Base-by-base conservation (phyloP, 73 alveolate species). In the Effrenium voratum region DNA sequence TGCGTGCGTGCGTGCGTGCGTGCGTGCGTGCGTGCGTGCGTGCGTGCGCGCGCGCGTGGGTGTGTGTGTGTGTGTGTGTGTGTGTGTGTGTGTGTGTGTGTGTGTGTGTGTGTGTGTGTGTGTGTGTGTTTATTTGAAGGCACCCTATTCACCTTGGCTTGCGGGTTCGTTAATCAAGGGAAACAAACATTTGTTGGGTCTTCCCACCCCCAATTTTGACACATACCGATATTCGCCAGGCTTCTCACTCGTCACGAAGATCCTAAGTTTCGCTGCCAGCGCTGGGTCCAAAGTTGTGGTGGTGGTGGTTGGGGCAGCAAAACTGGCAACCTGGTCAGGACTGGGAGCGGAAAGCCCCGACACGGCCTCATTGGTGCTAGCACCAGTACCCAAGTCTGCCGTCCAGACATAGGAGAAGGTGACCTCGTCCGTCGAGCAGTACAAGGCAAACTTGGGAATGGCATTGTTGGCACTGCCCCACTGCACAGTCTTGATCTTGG, bases 371-470 rank as follows among this genome's bases (percentile, higher is more conserved):
- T 84, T 52, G 76, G 93, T 84, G 49, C 79, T 49, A 3, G 75
- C 93, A 41, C 93, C 93, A 41, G n/a, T 50, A 3, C 93, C 93
- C 55, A 84, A 55, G 45, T 84, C 93, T 55, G 93, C 93, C 40
- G 93, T 84, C 93, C 93, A 52, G 80, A 84, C 93, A 49, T 84
- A 84, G 80, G 79, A 47, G 57, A 84, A 50, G 86, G 60, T 38
- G 70, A 30, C 81, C 5, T 34, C 94, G 45, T 85, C 73, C 40
- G 73, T 85, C 13, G 94, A 52, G 60, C 95, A 88, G 95, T 88
- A 88, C 63, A 88, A 66, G 60, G 60, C 95, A 30, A 87, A 87
- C 38, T 84, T 84, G 76, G 93, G 93, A 36, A 84, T 50, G 93
- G 93, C 93, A 19, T 84, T 84, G 93, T 45, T 66, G 28, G 95